These are phyloP conservation scores for Dothideomycetidae sp. DNA, from an alignment of 2,329 filamentous ascomycete genomes.

Conservation along the genomic window DNA sequence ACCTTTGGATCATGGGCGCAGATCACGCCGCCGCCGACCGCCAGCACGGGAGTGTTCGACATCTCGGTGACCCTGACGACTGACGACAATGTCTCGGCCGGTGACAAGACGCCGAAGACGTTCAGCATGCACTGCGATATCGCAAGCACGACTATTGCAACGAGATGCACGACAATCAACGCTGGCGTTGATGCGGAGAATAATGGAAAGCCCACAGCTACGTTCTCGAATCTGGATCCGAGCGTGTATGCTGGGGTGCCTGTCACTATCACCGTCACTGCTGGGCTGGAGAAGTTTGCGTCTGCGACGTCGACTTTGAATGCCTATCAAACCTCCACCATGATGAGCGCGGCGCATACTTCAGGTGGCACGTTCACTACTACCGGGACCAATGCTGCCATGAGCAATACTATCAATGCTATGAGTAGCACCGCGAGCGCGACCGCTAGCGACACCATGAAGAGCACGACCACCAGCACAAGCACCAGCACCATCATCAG, in stretches of 20 bases:
- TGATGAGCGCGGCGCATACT: too few species aligned
- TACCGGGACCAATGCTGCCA: too few species aligned
- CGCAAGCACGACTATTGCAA: constrained; percentile 1
- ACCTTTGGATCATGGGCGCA: constrained; percentile 7
- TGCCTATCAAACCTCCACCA: too few species aligned
- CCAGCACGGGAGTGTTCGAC: constrained; percentile 5
- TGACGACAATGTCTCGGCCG: background rate
- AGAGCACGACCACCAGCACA: too few species aligned
- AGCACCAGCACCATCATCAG: too few species aligned
- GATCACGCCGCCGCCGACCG: constrained; percentile 1
- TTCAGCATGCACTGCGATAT: constrained; percentile 4
- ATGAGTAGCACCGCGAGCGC: too few species aligned
- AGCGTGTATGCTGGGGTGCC: background rate
- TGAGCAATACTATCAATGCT: too few species aligned
- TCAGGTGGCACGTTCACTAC: too few species aligned
- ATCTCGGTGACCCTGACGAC: constrained; percentile 4
- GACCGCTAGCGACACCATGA: too few species aligned
- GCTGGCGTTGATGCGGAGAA: constrained; percentile 6
- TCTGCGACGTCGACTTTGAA: constrained; percentile 6
- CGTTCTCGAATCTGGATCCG: constrained; percentile 1
- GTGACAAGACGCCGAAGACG: constrained; percentile 2
- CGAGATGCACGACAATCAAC: constrained; percentile 5
- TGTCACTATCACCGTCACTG: constrained; percentile 4
- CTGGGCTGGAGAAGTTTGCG: constrained; percentile 8
- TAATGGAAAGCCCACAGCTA: constrained; percentile 1